These are phyloP conservation scores for Schizophyllum commune DNA, from an alignment of 1,284 basidiomycete genomes.

Conservation along the genomic window DNA sequence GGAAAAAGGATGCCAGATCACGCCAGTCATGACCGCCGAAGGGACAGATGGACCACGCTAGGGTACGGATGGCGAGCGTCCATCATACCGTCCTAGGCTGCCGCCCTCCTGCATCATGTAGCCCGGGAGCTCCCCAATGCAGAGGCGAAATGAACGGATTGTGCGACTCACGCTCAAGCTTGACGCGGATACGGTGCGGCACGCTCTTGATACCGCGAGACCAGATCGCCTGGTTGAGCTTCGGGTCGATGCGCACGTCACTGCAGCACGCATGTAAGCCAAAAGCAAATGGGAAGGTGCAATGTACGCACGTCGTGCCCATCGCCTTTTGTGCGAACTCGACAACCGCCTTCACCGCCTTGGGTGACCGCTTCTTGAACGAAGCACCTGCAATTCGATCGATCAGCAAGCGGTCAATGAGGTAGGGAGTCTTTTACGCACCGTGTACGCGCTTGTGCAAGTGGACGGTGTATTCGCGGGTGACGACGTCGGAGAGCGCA, in stretches of 20 bases:
- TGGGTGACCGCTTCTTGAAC: slow-evolving; percentile 93
- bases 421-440: neutral
- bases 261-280: neutral
- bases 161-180: slow-evolving; percentile 92
- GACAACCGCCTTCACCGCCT: slow-evolving; percentile 88
- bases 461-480: slow-evolving; percentile 95
- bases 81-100: no score
- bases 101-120: no score
- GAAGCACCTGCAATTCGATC: slow-evolving; percentile 23
- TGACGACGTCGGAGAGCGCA: slow-evolving; percentile 92
- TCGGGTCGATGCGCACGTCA: slow-evolving; percentile 89
- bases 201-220: slow-evolving; percentile 84
- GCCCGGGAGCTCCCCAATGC: no score
- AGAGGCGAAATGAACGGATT: no score
- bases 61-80: no score
- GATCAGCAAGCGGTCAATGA: neutral
- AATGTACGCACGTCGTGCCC: slow-evolving; percentile 55
- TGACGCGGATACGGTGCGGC: slow-evolving; percentile 83
- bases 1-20: no score
- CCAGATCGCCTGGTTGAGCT: slow-evolving; percentile 93
- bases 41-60: no score
- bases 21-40: no score
- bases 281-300: neutral
- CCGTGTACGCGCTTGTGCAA: slow-evolving; percentile 91
- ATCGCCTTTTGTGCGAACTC: slow-evolving; percentile 88